Evolutionary conservation across 2,329 filamentous ascomycete genomes (phyloP), one percentile per base, ranked within the genome.

Genomic region (Penicillium sp.): DNA sequence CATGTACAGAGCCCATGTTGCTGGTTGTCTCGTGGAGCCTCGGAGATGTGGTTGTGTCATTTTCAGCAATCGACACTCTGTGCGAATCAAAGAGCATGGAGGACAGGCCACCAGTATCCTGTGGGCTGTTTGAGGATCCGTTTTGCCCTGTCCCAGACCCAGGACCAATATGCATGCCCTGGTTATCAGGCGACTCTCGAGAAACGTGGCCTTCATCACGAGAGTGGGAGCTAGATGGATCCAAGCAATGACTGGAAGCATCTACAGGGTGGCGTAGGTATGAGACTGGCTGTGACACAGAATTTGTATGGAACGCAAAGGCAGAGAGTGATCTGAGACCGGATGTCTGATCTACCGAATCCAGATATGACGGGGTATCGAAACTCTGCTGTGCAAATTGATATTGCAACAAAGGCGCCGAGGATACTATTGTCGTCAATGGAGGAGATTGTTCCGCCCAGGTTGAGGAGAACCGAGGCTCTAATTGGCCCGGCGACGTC

Each of bases 171-270:
- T 38, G 13, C 2, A 58, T 38, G 6, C 45, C 52, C 46, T 58
- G 53, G 15, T 59, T 60, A 41, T 58, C 45, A n/a, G 55, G 38
- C 2, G 51, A 27, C 25, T 8, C 27, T 21, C 29, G 31, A n/a
- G 33, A 33, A 11, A 48, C 21, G 21, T 50, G 49, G 9, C 25
- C 27, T n/a, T 60, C 46, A 44, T 57, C 49, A 29, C 56, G 53
- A 36, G 38, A 40, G 48, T 34, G 61, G 40, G 44, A 58, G 33
- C 34, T 57, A 25, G 43, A 60, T 13, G n/a, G 76, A 3, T 46
- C 53, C 5, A 59, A 50, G n/a, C 23, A 19, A 74, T 81, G 56
- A 73, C 68, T 27, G 73, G 79, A 34, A 69, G 74, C 25, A 61
- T 73, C 60, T 3, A 63, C 45, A 5, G 69, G 60, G 16, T 70